A percentile compares a stretch with the other conserved stretches of the same genome.
Conservation (phyloP, 78 protist species). For the Creolimax fragrantissima region DNA sequence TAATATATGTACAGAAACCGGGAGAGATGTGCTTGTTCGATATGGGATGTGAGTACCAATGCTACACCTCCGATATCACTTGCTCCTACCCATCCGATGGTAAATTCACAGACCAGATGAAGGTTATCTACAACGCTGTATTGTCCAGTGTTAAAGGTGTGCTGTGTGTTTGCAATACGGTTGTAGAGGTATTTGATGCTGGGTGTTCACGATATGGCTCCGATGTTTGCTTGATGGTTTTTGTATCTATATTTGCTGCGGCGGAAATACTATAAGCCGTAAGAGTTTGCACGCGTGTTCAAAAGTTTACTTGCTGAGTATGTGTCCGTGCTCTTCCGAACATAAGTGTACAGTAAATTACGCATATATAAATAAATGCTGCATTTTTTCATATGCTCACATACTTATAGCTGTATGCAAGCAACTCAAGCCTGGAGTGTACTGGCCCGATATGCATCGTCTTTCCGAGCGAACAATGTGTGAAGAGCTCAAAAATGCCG, state of each 20-base stretch:
- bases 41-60: constrained; percentile 73
- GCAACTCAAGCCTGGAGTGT: constrained; percentile 61
- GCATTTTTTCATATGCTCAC: constrained; percentile 36
- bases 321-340: too few relatives aligned
- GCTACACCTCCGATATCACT: constrained; percentile 82
- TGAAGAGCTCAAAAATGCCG: constrained; percentile 30
- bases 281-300: too few relatives aligned
- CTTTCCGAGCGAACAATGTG: constrained; percentile 42
- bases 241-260: too few relatives aligned
- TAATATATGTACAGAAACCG: too few relatives aligned
- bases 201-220: too few relatives aligned
- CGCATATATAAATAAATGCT: too few relatives aligned
- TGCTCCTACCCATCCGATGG: constrained; percentile 69
- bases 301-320: too few relatives aligned
- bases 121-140: constrained; percentile 15
- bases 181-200: too few relatives aligned
- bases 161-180: too few relatives aligned
- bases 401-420: constrained; percentile 49
- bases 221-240: too few relatives aligned
- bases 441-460: constrained; percentile 68
- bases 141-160: not conserved
- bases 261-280: too few relatives aligned
- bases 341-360: too few relatives aligned
- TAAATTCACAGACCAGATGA: constrained; percentile 39
- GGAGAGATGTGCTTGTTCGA: constrained; percentile 50